Conservation (phyloP, 805 yeast species). For the Saccharomyces eubayanus region DNA sequence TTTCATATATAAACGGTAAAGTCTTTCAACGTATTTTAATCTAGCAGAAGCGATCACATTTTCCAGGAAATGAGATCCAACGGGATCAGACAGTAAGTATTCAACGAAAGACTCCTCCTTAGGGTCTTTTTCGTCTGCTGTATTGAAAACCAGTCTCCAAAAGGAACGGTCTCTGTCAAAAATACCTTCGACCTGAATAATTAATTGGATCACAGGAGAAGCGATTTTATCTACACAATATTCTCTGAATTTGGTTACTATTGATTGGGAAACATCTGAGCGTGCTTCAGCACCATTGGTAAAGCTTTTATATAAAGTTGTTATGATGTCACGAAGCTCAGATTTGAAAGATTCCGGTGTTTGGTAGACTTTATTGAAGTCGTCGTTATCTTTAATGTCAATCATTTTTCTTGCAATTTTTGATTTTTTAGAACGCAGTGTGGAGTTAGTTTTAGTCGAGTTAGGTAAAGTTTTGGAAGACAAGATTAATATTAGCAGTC, state of each 20-base stretch:
- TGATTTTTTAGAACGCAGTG: slow-evolving; percentile 73
- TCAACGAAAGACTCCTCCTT: slow-evolving; percentile 77
- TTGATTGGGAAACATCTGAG: slow-evolving; percentile 25
- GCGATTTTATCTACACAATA: slow-evolving; percentile 71
- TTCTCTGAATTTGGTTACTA: slow-evolving; percentile 52
- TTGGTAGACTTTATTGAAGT: slow-evolving; percentile 57
- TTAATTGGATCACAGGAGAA: slow-evolving; percentile 78
- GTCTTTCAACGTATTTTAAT: slow-evolving; percentile 57
- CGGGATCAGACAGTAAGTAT: slow-evolving; percentile 71
- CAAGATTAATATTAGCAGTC: slow-evolving; percentile 61
- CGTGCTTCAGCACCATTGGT: slow-evolving; percentile 23
- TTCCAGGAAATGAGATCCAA: slow-evolving; percentile 91
- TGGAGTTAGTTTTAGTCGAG: slow-evolving; percentile 56
- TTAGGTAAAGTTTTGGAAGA: slow-evolving; percentile 77
- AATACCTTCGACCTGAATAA: slow-evolving; percentile 73
- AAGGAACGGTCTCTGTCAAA: slow-evolving; percentile 64
- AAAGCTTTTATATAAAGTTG: slow-evolving; percentile 32
- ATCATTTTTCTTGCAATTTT: slow-evolving; percentile 90
- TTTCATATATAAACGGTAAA: slow-evolving; percentile 63
- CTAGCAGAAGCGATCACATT: slow-evolving; percentile 58
- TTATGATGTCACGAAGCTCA: slow-evolving; percentile 45
- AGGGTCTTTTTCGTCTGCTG: slow-evolving; percentile 42
- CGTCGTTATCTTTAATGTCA: slow-evolving; percentile 71
- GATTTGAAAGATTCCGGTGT: slow-evolving; percentile 62
- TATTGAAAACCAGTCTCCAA: slow-evolving; percentile 58